Evolutionary conservation across 75 land plant species (phyloP), one percentile per base, ranked within the genome.

Genomic region (Cunninghamia lanceolata): DNA sequence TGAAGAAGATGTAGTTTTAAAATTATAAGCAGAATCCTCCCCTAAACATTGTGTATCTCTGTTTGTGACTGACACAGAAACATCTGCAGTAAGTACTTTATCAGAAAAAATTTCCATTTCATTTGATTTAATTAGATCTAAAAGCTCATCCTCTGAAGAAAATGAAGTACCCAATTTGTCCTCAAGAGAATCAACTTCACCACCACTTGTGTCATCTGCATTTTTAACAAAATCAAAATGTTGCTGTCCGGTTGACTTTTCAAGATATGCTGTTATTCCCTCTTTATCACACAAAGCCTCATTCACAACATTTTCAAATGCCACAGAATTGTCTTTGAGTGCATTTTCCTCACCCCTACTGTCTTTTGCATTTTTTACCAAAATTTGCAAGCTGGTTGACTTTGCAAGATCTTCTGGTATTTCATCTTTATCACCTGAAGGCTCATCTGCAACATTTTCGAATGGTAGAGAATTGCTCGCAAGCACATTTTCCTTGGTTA

Each of bases 381-480:
- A 82, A 82, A 14, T 15, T 46, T 83, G 52, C 25, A 30, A 17
- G 47, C 40, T 54, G 11, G 36, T 32, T 32, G 34, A n/a, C 9
- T 32, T 52, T 47, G 14, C 34, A 16, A 30, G n/a, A 47, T 83
- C 9, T 43, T 1, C 3, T 47, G 38, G 1, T 25, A 83, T 46
- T 83, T 9, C 84, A n/a, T 83, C 84, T 34, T 25, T 83, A 46
- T 46, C 84, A 47, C 32, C 56, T 16, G 16, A 47, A 32, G 81
- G 28, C 25, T 77, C 81, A 77, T 77, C 45, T 19, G 25, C 46
- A 40, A 77, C 46, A 40, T 77, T 9, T 40, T 19, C 9, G 45
- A 8, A 39, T 45, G n/a, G 56, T 19, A 45, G 16, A 32, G 13
- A 52, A 47, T 30, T 83, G 36, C 43, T 53, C 39, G 66, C 79